Conservation (phyloP, 148 eudicot species). For the Rheum nobile region DNA sequence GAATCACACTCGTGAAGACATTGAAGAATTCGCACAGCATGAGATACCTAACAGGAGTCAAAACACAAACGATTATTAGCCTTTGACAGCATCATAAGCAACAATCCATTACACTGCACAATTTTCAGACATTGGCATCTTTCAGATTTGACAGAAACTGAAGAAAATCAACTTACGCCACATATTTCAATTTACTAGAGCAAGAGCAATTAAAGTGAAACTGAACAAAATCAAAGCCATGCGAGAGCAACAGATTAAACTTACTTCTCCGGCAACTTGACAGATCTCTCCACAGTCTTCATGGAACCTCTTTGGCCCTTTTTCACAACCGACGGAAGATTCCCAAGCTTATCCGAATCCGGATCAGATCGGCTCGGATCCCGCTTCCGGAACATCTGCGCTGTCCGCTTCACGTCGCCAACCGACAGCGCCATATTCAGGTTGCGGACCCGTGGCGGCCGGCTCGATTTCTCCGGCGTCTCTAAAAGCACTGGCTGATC, state of each 20-base stretch:
- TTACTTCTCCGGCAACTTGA: conserved; percentile 42
- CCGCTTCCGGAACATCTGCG: conserved; percentile 23
- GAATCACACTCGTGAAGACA: conserved; percentile 58
- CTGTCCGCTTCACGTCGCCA: conserved; percentile 35
- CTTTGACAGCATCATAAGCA: neutral
- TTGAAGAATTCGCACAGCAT: conserved; percentile 55
- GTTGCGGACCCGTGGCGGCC: conserved; percentile 24
- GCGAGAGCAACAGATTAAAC: conserved; percentile 7
- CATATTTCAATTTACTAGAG: neutral
- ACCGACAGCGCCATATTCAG: conserved; percentile 31
- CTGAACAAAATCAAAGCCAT: too few species aligned
- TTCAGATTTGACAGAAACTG: neutral
- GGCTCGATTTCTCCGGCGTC: conserved; percentile 37
- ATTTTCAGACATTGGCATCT: neutral
- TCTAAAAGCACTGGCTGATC: conserved; percentile 1
- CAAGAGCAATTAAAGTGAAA: neutral
- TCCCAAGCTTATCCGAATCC: too few species aligned
- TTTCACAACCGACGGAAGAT: too few species aligned
- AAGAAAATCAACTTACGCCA: neutral
- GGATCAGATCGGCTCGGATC: conserved; percentile 11
- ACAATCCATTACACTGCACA: neutral
- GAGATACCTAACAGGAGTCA: conserved; percentile 33
- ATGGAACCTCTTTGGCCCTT: neutral
- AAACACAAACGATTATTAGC: neutral
- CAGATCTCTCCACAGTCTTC: conserved; percentile 10